Conservation (phyloP, 129 eudicot genomes). For the Centella asiatica region DNA sequence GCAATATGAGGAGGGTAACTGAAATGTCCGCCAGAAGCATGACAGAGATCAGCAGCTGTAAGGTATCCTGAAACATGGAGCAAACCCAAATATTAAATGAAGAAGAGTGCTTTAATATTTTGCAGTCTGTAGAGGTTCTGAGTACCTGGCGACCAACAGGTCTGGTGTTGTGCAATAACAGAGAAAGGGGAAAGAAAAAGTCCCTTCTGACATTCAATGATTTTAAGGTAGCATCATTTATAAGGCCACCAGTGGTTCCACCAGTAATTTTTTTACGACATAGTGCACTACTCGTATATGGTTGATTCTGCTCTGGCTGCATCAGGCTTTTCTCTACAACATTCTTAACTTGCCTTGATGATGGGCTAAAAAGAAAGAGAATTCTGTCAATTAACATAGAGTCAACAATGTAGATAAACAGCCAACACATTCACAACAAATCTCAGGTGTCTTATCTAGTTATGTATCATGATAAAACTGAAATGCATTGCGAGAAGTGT, state of each 20-base stretch:
- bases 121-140: neutral
- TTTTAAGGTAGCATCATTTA: slow-evolving; percentile 60
- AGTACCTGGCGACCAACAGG: slow-evolving; percentile 82
- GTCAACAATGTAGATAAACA: neutral
- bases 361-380: slow-evolving; percentile 12
- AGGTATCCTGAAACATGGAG: slow-evolving; percentile 58
- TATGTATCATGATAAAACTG: too few species aligned
- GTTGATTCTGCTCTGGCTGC: slow-evolving; percentile 47
- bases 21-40: slow-evolving; percentile 73
- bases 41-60: slow-evolving; percentile 69
- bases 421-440: neutral
- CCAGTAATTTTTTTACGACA: slow-evolving; percentile 70
- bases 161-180: slow-evolving; percentile 68
- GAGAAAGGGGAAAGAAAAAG: slow-evolving; percentile 63
- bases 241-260: slow-evolving; percentile 59
- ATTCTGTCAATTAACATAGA: neutral
- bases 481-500: neutral
- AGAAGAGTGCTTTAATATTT: slow-evolving; percentile 3
- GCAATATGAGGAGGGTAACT: slow-evolving; percentile 66
- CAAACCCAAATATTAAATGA: slow-evolving; percentile 13
- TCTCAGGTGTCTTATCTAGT: too few species aligned
- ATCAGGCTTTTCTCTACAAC: slow-evolving; percentile 26
- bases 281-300: slow-evolving; percentile 35
- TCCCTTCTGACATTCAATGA: slow-evolving; percentile 54
- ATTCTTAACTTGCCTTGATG: slow-evolving; percentile 35